Evolutionary conservation across 306 rosid species (phyloP), one percentile per base, ranked within the genome.

Genomic region (Senna tora): DNA sequence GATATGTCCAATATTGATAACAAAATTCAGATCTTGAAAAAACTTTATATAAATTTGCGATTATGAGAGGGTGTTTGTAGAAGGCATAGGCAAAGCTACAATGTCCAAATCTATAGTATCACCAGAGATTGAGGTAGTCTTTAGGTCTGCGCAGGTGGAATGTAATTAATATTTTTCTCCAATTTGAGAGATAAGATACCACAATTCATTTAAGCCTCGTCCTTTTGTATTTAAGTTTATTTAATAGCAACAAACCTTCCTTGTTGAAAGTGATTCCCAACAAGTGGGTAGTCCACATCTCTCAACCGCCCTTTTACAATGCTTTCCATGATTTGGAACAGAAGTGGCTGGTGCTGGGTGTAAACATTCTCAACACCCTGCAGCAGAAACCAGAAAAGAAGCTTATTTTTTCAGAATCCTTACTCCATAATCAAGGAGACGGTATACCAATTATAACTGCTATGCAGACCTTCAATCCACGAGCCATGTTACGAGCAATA

Each of bases 251-350:
- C 92, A 80, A 53, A 94, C 98, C 97, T 94, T 86, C 46, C 46
- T 41, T 41, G 46, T 1, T 41, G 46, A 41, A 9, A 41, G 46
- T 41, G 46, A 41, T 41, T 41, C 42, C 42, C 9, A 16, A 85
- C 59, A 78, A 51, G 84, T n/a, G 97, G 99, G 81, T 91, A 94
- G 79, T 94, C 99, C 56, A 85, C 83, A 79, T 91, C 99, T 86
- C 87, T 89, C 84, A 91, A 81, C 73, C 99, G 86, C 59, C 99
- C 97, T 88, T 89, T 94, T 60, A 58, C 84, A 68, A 94, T 87
- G 86, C 82, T 94, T 91, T 88, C 93, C 90, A 82, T 84, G 39
- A 89, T 88, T 69, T 86, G 90, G 73, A 78, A 75, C 62, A 88
- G 65, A 67, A 82, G 90, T 61, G 90, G 90, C 74, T 88, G 89